phyloP scores from a whole-genome alignment of 2,329 filamentous ascomycete genomes.

The Clonostachys sp. region DNA sequence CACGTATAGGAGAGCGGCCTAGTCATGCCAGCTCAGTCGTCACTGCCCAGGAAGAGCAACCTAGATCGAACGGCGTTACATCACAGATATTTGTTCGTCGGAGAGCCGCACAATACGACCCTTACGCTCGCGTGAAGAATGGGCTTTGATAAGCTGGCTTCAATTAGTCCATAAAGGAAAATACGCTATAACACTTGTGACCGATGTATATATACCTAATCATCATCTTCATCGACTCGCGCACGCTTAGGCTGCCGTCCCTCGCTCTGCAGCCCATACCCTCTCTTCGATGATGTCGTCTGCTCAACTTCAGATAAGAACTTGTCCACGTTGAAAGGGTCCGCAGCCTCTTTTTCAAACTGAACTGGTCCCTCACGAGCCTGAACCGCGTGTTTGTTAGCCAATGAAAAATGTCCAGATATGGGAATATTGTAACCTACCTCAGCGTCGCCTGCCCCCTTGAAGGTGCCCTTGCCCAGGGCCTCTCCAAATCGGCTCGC shows the following conservation, averaged over 20 bases:
- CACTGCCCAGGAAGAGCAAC: too few species aligned
- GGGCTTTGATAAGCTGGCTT: too few species aligned
- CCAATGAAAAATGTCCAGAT: constrained; percentile 1
- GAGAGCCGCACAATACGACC: too few species aligned
- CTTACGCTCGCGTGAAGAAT: too few species aligned
- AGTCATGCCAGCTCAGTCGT: too few species aligned
- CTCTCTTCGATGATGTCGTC: constrained; percentile 59
- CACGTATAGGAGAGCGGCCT: too few species aligned
- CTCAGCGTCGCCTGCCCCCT: constrained; percentile 79
- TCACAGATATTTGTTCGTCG: too few species aligned
- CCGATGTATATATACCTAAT: constrained; percentile 9
- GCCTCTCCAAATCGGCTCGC: constrained; percentile 79
- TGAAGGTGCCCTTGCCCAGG: constrained; percentile 85
- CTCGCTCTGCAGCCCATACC: constrained; percentile 70
- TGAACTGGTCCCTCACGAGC: constrained; percentile 87
- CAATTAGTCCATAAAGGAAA: too few species aligned
- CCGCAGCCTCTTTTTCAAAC: constrained; percentile 82
- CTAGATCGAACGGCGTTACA: too few species aligned
- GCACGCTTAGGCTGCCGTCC: constrained; percentile 64
- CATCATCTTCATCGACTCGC: constrained; percentile 65
- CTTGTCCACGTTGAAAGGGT: constrained; percentile 92
- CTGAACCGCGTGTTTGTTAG: constrained; percentile 23
- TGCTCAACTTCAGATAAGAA: constrained; percentile 80
- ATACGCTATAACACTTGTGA: too few species aligned
- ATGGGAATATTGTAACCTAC: constrained; percentile 33